Evolutionary conservation across 192 early-diverging fungal species (phyloP), one percentile per base, ranked within the genome.

Genomic region (Rhizophagus sp.): DNA sequence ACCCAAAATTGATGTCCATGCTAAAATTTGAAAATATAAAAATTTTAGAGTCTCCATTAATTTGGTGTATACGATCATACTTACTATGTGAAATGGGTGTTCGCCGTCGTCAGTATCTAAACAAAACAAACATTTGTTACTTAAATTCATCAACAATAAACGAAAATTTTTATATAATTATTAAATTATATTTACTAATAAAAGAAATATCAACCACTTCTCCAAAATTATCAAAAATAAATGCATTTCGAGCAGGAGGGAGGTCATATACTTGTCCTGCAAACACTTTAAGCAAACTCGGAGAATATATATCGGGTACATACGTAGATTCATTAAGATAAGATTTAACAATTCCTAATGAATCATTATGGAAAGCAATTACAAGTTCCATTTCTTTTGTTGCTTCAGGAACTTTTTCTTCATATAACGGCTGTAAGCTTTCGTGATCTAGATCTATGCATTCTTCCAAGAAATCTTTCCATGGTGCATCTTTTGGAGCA

Each of bases 1-100:
- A 84, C 57, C n/a, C 83, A 86, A 49, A 88, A 88, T 25, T 63
- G 65, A 68, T 87, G 87, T 34, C 87, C 87, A 30, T 88, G 87
- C 61, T 85, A 41, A 63, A 85, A 78, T 63, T 83, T 83, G 1
- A 77, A 81, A 73, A 82, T 30, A 80, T 36, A 7, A 39, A 19
- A 69, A 41, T 69, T 30, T 30, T 30, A 30, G 30, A 30, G 30
- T 30, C 30, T 30, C 65, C 62, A 34, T 15, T 15, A 41, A 34
- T 62, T 13, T 34, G 1, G 12, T 73, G 15, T 73, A 6, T 36
- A 52, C 0, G n/a, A 44, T 1, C 15, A 22, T 41, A 76, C 82
- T 39, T 83, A 83, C 82, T 36, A 85, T 76, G 50, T 85, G 84
- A 69, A 85, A 81, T 3, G 84, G 84, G 62, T 85, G 84, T 11